A percentile compares a stretch with the other conserved stretches of the same genome.
These are phyloP conservation scores for Pneumocystis carinii DNA, from an alignment of 1,139 yeast species.

Conservation along the genomic window DNA sequence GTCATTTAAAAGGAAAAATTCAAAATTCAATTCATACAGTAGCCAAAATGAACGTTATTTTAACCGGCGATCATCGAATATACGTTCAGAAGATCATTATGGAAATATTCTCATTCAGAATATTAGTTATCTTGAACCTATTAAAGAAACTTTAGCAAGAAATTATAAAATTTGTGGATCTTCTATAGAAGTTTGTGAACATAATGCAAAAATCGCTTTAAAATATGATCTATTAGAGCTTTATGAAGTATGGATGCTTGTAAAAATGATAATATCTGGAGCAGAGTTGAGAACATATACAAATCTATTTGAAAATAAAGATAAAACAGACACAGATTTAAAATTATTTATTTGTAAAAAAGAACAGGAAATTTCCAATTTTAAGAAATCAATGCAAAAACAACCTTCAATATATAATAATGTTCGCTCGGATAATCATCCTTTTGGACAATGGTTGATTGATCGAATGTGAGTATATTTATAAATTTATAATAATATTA, in stretches of 20 bases:
- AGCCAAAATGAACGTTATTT: constrained; percentile 2
- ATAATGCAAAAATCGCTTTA: constrained; percentile 60
- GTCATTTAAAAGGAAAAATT: not conserved
- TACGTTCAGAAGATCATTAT: constrained; percentile 16
- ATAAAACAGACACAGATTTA: constrained; percentile 2
- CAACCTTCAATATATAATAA: not conserved
- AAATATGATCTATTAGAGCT: constrained; percentile 47
- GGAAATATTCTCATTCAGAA: constrained; percentile 48
- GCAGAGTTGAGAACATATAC: constrained; percentile 19
- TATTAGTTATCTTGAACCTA: constrained; percentile 57
- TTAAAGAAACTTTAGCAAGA: constrained; percentile 58
- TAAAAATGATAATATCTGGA: constrained; percentile 29
- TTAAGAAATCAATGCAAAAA: not conserved
- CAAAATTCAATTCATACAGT: not conserved
- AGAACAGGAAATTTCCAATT: not conserved
- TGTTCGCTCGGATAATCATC: constrained; percentile 61
- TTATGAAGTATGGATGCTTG: constrained; percentile 66
- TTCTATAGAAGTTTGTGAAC: constrained; percentile 43
- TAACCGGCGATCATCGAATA: constrained; percentile 3
- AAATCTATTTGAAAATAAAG: not conserved
- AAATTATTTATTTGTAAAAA: constrained; percentile 3
- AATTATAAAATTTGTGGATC: constrained; percentile 62
- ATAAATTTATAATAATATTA: not conserved
- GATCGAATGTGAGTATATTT: constrained; percentile 29
- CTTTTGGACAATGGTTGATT: constrained; percentile 72